phyloP scores from a whole-genome alignment of 1,284 basidiomycete species.

The Irpex rosettiformis region DNA sequence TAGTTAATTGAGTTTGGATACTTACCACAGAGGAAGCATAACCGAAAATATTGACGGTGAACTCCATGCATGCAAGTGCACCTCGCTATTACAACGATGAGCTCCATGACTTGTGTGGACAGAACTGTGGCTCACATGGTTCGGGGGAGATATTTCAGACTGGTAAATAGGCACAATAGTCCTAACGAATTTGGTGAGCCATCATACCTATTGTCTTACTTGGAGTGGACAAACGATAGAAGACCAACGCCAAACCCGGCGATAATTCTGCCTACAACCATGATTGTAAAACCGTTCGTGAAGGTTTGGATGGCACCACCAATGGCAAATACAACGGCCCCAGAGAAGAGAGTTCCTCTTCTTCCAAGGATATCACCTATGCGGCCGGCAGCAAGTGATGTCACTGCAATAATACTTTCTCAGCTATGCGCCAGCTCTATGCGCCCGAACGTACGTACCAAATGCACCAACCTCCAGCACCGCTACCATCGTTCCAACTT shows the following conservation, averaged over 20 bases:
- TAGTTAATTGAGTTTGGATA: conserved; percentile 16
- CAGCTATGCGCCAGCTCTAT: conserved; percentile 8
- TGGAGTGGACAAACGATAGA: conserved; percentile 62
- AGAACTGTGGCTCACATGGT: conserved; percentile 61
- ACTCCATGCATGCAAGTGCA: conserved; percentile 94
- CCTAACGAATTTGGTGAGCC: conserved; percentile 34
- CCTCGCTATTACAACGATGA: conserved; percentile 56
- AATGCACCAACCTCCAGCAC: conserved; percentile 92
- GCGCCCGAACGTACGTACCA: conserved; percentile 44
- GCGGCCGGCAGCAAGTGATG: conserved; percentile 85
- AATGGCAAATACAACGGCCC: conserved; percentile 84
- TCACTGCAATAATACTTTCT: conserved; percentile 48
- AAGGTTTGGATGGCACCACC: conserved; percentile 92
- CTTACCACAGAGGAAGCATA: conserved; percentile 93
- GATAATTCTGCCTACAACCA: conserved; percentile 87
- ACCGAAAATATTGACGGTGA: conserved; percentile 91
- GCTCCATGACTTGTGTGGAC: not conserved
- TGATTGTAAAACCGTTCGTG: conserved; percentile 77
- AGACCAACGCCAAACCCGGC: conserved; percentile 94
- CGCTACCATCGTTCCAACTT: conserved; percentile 87
- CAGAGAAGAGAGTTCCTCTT: conserved; percentile 83
- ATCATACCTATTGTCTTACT: conserved; percentile 9
- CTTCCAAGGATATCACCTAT: conserved; percentile 88
- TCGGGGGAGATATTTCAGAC: conserved; percentile 93
- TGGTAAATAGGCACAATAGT: conserved; percentile 99